phyloP scores from a whole-genome alignment of 495 filamentous ascomycete genomes.

The Hypoxylon fragiforme region DNA sequence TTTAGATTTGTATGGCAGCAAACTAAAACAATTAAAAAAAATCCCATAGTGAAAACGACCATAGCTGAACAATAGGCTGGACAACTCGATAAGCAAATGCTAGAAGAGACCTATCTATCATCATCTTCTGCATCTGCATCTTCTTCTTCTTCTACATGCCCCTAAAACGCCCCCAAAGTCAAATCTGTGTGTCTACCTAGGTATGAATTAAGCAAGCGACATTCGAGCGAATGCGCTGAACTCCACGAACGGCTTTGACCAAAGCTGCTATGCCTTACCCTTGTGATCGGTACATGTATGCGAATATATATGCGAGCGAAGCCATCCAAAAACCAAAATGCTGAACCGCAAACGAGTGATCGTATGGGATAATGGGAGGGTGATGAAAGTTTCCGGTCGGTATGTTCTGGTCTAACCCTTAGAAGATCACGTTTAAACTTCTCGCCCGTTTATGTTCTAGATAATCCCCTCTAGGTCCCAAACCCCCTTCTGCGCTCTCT shows the following conservation, averaged over 20 bases:
- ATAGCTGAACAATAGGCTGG: neutral
- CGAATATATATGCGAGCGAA: slow-evolving; percentile 29
- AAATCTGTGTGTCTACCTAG: slow-evolving; percentile 25
- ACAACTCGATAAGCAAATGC: slow-evolving; percentile 14
- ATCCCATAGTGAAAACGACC: neutral
- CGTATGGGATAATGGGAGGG: slow-evolving; percentile 7
- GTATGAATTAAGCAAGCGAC: slow-evolving; percentile 6
- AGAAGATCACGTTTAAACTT: neutral
- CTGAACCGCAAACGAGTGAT: slow-evolving; percentile 26
- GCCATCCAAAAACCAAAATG: slow-evolving; percentile 25
- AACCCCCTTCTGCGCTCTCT: slow-evolving; percentile 64
- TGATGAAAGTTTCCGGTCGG: neutral
- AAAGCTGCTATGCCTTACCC: slow-evolving; percentile 35
- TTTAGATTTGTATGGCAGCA: no score
- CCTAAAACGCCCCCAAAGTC: slow-evolving; percentile 24
- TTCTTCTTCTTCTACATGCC: slow-evolving; percentile 21
- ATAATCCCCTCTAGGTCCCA: slow-evolving; percentile 55
- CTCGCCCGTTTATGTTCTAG: slow-evolving; percentile 7
- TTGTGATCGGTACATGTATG: slow-evolving; percentile 26
- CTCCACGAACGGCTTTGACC: slow-evolving; percentile 29
- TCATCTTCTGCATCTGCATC: slow-evolving; percentile 20
- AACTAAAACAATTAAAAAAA: no score
- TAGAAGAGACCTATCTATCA: slow-evolving; percentile 30
- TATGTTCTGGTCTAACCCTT: slow-evolving; percentile 7
- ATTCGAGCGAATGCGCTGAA: slow-evolving; percentile 22